phyloP scores from a whole-genome alignment of 768 basidiomycete genomes.

The Heimioporus sp. region DNA sequence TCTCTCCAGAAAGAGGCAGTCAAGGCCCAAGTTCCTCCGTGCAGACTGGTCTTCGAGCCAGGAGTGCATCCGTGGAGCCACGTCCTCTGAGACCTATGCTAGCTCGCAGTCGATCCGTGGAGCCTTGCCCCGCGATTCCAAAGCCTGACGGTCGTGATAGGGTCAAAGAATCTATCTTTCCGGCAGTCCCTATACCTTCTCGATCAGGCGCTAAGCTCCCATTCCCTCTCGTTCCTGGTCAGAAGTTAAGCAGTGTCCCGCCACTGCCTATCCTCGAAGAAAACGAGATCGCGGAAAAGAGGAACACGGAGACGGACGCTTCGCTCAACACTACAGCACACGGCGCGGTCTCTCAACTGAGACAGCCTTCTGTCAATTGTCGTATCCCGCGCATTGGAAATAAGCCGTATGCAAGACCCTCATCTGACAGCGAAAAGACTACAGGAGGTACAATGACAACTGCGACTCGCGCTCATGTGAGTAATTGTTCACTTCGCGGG shows the following conservation, averaged over 20 bases:
- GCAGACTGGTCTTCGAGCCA: constrained; percentile 20
- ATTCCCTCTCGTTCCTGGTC: constrained; percentile 25
- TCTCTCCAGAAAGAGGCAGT: constrained; percentile 24
- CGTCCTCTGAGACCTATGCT: constrained; percentile 11
- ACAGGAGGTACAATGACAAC: constrained; percentile 5
- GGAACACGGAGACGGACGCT: constrained; percentile 10
- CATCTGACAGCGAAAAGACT: constrained; percentile 5
- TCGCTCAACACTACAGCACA: constrained; percentile 17
- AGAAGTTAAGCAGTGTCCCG: constrained; percentile 16
- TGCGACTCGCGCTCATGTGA: constrained; percentile 15
- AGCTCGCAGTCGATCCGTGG: constrained; percentile 31
- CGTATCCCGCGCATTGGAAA: constrained; percentile 58
- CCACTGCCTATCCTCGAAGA: constrained; percentile 37
- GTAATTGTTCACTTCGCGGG: not conserved
- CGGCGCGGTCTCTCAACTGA: constrained; percentile 44
- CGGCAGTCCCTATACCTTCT: constrained; percentile 4
- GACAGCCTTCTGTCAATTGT: constrained; percentile 46
- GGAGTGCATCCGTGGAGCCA: constrained; percentile 38
- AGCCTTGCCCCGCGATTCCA: constrained; percentile 13
- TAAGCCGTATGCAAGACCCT: constrained; percentile 56
- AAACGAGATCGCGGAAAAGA: constrained; percentile 7
- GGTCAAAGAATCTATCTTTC: constrained; percentile 21
- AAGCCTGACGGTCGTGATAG: constrained; percentile 13
- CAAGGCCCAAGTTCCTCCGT: constrained; percentile 13
- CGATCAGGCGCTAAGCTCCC: constrained; percentile 21